A percentile compares a stretch with the other conserved stretches of the same genome.
phyloP scores from a whole-genome alignment of 176 grass and related monocot genomes.

The Poa pratensis region DNA sequence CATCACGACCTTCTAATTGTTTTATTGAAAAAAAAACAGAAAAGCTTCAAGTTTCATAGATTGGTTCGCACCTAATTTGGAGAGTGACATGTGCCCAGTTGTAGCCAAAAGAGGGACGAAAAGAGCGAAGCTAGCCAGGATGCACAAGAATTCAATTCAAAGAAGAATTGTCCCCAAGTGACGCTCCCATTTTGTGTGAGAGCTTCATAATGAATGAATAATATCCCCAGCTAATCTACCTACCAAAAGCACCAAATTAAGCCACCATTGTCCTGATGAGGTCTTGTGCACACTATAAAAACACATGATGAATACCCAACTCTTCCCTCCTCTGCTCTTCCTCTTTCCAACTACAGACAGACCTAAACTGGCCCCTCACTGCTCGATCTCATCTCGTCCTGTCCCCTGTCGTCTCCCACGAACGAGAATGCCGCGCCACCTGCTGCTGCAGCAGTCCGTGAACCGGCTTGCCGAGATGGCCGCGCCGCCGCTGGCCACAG shows the following conservation, averaged over 20 bases:
- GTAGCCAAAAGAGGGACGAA: neutral
- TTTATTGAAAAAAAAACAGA: too few relatives aligned
- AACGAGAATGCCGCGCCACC: neutral
- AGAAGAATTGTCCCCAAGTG: too few relatives aligned
- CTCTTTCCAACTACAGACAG: neutral
- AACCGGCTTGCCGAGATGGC: conserved; percentile 17
- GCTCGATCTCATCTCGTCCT: neutral
- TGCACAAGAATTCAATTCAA: too few relatives aligned
- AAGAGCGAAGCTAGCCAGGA: neutral
- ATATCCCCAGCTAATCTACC: neutral
- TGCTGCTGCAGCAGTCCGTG: neutral
- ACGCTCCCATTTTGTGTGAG: too few relatives aligned
- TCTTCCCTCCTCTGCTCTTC: neutral
- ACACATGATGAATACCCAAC: too few relatives aligned
- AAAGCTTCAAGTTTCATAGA: too few relatives aligned
- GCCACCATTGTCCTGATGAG: too few relatives aligned
- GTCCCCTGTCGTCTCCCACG: neutral
- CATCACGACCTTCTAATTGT: too few relatives aligned
- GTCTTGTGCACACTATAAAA: too few relatives aligned
- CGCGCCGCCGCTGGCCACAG: neutral
- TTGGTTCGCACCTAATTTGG: neutral
- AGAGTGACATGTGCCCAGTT: conserved; percentile 24
- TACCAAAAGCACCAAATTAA: neutral
- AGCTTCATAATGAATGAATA: too few relatives aligned
- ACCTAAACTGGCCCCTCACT: conserved; percentile 27